These are phyloP conservation scores for Metarhizium guizhouense DNA, from an alignment of 2,329 filamentous ascomycete species.

Conservation along the genomic window DNA sequence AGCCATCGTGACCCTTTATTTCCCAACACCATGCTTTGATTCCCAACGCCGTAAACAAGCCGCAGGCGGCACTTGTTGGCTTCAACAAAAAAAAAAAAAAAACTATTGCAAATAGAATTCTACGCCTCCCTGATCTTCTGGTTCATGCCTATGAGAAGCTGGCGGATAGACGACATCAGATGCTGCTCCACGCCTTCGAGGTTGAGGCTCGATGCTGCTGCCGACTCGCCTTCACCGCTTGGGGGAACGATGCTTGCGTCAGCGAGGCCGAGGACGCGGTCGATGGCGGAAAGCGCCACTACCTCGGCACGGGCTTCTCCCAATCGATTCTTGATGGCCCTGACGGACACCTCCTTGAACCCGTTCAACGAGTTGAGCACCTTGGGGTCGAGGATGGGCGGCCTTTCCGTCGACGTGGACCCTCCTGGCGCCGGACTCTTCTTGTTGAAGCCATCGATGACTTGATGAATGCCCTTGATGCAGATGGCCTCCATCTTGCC, in stretches of 20 bases:
- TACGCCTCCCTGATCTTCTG: constrained; percentile 23
- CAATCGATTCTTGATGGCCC: constrained; percentile 30
- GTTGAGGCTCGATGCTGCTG: constrained; percentile 15
- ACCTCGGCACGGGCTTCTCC: constrained; percentile 35
- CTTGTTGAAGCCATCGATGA: constrained; percentile 34
- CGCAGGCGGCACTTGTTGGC: too few relatives aligned
- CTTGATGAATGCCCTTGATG: constrained; percentile 31
- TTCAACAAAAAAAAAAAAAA: not conserved
- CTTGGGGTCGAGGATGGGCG: constrained; percentile 27
- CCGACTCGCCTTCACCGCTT: constrained; percentile 20
- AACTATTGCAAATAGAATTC: not conserved
- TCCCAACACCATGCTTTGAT: not conserved
- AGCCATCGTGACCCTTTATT: not conserved
- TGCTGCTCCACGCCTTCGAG: constrained; percentile 32
- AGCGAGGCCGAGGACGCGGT: constrained; percentile 39
- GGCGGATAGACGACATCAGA: constrained; percentile 30
- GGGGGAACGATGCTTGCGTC: constrained; percentile 31
- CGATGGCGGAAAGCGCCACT: constrained; percentile 40
- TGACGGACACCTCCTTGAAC: constrained; percentile 37
- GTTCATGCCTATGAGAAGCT: constrained; percentile 30
- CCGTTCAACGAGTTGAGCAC: constrained; percentile 32
- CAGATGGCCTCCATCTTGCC: constrained; percentile 38
- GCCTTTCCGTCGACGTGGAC: constrained; percentile 15
- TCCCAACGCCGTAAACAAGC: not conserved
- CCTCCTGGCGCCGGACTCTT: constrained; percentile 24